Conservation (phyloP, 805 yeast genomes). For the Saccharomycopsis microspora region DNA sequence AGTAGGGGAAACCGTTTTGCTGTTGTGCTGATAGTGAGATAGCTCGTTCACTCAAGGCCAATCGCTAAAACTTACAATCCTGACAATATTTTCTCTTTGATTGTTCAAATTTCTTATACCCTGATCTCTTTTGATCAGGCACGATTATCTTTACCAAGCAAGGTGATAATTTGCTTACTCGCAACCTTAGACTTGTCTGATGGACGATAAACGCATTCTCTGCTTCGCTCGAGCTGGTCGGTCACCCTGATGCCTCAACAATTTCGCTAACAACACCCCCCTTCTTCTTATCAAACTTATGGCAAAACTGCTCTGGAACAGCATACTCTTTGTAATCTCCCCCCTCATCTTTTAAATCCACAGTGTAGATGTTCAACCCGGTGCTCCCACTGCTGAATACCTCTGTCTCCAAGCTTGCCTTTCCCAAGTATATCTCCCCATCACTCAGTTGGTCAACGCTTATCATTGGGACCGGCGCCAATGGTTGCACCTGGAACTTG, state of each 20-base stretch:
- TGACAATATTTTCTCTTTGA: too few species aligned
- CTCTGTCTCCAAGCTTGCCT: slow-evolving; percentile 62
- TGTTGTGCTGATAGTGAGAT: too few species aligned
- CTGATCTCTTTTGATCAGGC: too few species aligned
- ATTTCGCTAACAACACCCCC: slow-evolving; percentile 60
- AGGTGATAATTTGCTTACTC: too few species aligned
- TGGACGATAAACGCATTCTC: too few species aligned
- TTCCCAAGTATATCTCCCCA: slow-evolving; percentile 69
- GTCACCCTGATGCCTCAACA: slow-evolving; percentile 72
- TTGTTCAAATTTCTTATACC: too few species aligned
- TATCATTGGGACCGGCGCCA: slow-evolving; percentile 74
- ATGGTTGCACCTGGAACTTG: slow-evolving; percentile 75
- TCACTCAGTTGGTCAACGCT: slow-evolving; percentile 83
- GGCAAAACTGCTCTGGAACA: slow-evolving; percentile 87
- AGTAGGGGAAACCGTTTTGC: too few species aligned
- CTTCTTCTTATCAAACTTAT: slow-evolving; percentile 35
- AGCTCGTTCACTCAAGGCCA: too few species aligned
- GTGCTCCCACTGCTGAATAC: slow-evolving; percentile 79
- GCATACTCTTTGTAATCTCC: slow-evolving; percentile 73
- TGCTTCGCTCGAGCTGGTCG: too few species aligned
- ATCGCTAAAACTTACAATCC: too few species aligned
- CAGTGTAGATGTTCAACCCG: slow-evolving; percentile 75
- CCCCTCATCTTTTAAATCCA: slow-evolving; percentile 38
- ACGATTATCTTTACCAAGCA: too few species aligned
- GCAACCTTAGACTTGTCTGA: too few species aligned